Conservation (phyloP, 768 basidiomycete species). For the Leccinum subtestaceum region DNA sequence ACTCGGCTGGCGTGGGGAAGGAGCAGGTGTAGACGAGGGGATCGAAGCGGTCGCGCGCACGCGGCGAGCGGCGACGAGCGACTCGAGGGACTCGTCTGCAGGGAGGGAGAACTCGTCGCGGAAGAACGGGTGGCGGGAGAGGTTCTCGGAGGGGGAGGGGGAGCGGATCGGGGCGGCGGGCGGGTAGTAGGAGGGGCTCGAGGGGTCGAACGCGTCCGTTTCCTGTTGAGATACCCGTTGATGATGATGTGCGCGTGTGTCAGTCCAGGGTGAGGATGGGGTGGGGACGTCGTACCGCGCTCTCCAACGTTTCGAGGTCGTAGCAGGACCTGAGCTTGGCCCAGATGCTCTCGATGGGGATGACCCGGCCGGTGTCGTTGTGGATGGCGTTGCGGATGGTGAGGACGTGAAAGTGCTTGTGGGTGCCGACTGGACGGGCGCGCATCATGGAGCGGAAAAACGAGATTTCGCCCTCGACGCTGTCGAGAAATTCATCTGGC, state of each 20-base stretch:
- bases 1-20: slow-evolving; percentile 43
- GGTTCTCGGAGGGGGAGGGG: slow-evolving; percentile 68
- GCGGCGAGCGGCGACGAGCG: slow-evolving; percentile 60
- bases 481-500: slow-evolving; percentile 53
- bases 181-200: slow-evolving; percentile 37
- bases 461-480: slow-evolving; percentile 78
- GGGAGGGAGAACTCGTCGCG: slow-evolving; percentile 62
- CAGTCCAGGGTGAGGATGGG: background rate
- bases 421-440: slow-evolving; percentile 77
- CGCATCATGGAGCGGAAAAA: slow-evolving; percentile 83
- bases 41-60: slow-evolving; percentile 60
- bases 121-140: slow-evolving; percentile 69
- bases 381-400: slow-evolving; percentile 69
- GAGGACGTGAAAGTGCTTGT: slow-evolving; percentile 79
- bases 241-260: too few relatives aligned
- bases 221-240: slow-evolving; percentile 30
- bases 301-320: slow-evolving; percentile 71
- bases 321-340: slow-evolving; percentile 69
- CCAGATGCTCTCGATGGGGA: slow-evolving; percentile 70
- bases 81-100: slow-evolving; percentile 56
- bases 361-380: slow-evolving; percentile 62
- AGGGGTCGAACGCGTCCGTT: slow-evolving; percentile 46
- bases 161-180: slow-evolving; percentile 49
- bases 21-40: slow-evolving; percentile 53
- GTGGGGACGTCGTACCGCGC: slow-evolving; percentile 39